phyloP scores from a whole-genome alignment of 1,139 yeast genomes.

The Cylindricascospora bacillispora region DNA sequence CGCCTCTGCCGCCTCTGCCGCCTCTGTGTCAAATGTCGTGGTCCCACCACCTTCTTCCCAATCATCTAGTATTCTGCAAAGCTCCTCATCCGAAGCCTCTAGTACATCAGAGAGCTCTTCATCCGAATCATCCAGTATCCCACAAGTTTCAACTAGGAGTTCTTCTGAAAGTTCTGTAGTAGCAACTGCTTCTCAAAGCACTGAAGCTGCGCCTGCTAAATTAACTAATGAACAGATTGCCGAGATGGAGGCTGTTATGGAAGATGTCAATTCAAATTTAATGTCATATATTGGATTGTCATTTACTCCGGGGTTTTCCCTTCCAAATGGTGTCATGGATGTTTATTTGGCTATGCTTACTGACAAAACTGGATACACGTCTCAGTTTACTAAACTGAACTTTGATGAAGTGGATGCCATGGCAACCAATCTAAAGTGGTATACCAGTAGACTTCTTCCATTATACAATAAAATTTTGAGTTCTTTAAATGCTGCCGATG shows the following conservation, averaged over 20 bases:
- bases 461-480: constrained; percentile 6
- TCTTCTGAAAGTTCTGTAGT: constrained; percentile 5
- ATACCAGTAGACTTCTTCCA: constrained; percentile 28
- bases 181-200: constrained; percentile 14
- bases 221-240: constrained; percentile 5
- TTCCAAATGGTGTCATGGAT: constrained; percentile 17
- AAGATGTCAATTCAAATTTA: constrained; percentile 6
- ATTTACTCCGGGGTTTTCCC: constrained; percentile 22
- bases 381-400: constrained; percentile 23
- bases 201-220: constrained; percentile 1
- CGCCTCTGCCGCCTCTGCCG: constrained; percentile 1
- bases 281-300: constrained; percentile 6
- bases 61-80: no score
- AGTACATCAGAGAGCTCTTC: no score
- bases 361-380: constrained; percentile 20
- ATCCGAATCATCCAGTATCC: neutral
- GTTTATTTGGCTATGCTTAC: constrained; percentile 9
- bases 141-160: constrained; percentile 5
- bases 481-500: constrained; percentile 2
- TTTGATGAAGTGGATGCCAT: constrained; percentile 24
- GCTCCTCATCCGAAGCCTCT: no score
- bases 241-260: constrained; percentile 7
- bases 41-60: constrained; percentile 1
- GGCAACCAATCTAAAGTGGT: constrained; percentile 34
- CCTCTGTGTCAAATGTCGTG: constrained; percentile 1